phyloP scores from a whole-genome alignment of 257 asterid species.

The Primulina tabacum region DNA sequence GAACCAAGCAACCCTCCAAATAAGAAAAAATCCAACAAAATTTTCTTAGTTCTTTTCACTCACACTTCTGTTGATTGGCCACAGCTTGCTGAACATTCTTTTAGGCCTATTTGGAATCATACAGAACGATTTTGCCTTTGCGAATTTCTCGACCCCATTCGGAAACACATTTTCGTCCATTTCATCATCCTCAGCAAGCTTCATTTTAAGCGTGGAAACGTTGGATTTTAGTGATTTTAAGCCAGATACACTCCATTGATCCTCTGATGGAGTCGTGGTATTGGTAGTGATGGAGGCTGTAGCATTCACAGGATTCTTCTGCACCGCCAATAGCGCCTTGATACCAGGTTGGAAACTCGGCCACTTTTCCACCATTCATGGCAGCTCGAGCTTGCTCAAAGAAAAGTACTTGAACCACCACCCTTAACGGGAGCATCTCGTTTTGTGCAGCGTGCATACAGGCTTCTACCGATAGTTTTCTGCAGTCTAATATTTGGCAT shows the following conservation, averaged over 20 bases:
- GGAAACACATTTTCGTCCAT: conserved; percentile 34
- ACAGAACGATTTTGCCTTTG: conserved; percentile 37
- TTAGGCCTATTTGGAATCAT: conserved; percentile 58
- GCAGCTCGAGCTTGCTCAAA: conserved; percentile 88
- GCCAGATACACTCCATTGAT: conserved; percentile 71
- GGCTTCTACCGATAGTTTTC: conserved; percentile 62
- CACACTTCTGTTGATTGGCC: conserved; percentile 59
- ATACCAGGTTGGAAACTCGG: conserved; percentile 67
- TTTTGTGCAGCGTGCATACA: conserved; percentile 95
- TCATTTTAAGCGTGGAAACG: conserved; percentile 71
- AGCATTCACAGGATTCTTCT: conserved; percentile 38
- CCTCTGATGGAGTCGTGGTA: conserved; percentile 36
- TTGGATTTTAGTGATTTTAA: conserved; percentile 60
- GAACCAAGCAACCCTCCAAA: conserved; percentile 15
- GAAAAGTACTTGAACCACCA: conserved; percentile 87
- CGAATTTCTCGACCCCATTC: conserved; percentile 17
- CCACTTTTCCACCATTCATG: conserved; percentile 53
- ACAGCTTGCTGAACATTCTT: conserved; percentile 71
- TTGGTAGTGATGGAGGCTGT: conserved; percentile 35
- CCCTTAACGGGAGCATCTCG: conserved; percentile 79
- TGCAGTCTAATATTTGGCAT: conserved; percentile 71
- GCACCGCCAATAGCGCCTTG: conserved; percentile 59
- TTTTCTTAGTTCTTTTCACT: conserved; percentile 47
- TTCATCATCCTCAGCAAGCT: conserved; percentile 64
- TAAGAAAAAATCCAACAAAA: conserved; percentile 21